Evolutionary conservation across 139 green algal genomes (phyloP), one percentile per base, ranked within the genome.

Genomic region (Trebouxia sp.): DNA sequence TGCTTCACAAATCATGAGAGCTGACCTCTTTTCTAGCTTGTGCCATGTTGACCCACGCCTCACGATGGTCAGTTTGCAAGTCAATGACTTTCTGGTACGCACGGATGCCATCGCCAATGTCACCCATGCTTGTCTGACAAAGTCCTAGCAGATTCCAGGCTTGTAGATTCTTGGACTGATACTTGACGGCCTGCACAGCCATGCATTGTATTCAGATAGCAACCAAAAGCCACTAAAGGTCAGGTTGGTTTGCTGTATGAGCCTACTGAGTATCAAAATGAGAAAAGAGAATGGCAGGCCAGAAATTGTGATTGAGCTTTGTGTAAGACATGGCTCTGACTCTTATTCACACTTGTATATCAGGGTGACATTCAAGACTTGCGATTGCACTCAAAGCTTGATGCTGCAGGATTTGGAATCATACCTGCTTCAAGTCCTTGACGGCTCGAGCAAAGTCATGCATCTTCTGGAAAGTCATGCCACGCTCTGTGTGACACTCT

Each of bases 41-140:
- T n/a, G 85, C 92, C 83, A 95, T 88, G 88, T 96, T 95, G 51
- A 95, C 80, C 88, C 89, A 94, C 28, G 87, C 81, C 79, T 97
- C 92, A 72, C 85, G 88, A 58, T 89, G 81, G 55, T 88, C 43
- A 6, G 88, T 87, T 47, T 90, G 83, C 35, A 93, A 67, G 67
- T 80, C 30, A 35, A 95, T 81, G 8, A 89, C 89, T n/a, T 66
- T 58, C 69, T 93, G 76, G 53, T 96, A 96, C 1, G 87, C 86
- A 6, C 69, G 75, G 28, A 92, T 85, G 70, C 92, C 92, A 10
- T 92, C 87, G 15, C 81, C 42, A 38, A 97, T 91, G 76, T 97
- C 88, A 5, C 93, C 93, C 86, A 90, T 74, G 50, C 84, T 89
- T 55, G 81, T 83, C 42, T 84, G 79, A 78, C 83, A 92, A 45